Evolutionary conservation across 2,329 filamentous ascomycete species (phyloP), one percentile per base, ranked within the genome.

Genomic region (Cyphellophora europaea): DNA sequence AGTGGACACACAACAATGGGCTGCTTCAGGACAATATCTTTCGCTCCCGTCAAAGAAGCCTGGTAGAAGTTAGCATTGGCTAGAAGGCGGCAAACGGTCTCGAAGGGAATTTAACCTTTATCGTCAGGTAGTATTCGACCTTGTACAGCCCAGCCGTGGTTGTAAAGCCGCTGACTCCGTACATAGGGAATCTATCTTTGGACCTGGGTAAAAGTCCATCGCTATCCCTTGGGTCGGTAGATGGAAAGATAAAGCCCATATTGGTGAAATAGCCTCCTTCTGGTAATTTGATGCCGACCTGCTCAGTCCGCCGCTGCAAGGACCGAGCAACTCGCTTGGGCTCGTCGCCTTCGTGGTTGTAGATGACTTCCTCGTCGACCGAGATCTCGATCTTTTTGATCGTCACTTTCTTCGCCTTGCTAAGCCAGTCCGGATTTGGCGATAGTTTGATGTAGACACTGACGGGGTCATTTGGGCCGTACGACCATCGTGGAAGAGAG

Each of bases 301-400:
- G 65, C 52, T 95, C 85, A 1, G 80, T 80, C 49, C 89, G 82
- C 57, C 87, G 91, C 16, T 83, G 80, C 46, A 98, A 66, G 37
- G 79, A 82, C 59, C 93, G 95, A 48, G 86, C 68, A 59, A 93
- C 95, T 47, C 85, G 84, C 19, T 83, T 83, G 17, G 88, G 87
- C 55, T 96, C 91, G 53, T 96, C 91, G 32, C 91, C 91, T 60
- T 96, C 89, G 18, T 91, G 91, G 48, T 98, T 96, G 62, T 84
- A 98, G n/a, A 91, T 93, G 40, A 96, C 93, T 56, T 96, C 89
- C 60, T 98, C 91, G 54, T 96, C 91, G 49, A 98, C 93, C 10
- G 78, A 77, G 27, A 96, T 79, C 2, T 87, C 94, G 48, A 98
- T 91, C 53, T 91, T 91, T 53, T 88, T 81, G 53, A 98, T 93